Percentiles rank a stretch among this genome's conserved stretches.
These are phyloP conservation scores for Blakeslea trispora DNA, from an alignment of 371 early-diverging fungal genomes.

Conservation along the genomic window DNA sequence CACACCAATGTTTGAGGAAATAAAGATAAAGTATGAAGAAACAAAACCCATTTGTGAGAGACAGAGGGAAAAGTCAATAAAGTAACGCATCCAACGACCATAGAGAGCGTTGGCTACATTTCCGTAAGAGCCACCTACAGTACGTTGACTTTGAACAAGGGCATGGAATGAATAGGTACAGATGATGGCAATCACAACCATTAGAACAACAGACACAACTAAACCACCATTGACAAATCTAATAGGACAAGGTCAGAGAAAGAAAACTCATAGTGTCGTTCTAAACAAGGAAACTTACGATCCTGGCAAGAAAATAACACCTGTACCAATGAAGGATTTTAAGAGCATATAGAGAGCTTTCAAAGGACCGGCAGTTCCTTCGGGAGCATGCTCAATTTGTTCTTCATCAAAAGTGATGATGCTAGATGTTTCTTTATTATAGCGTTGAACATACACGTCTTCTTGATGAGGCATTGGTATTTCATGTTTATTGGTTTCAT, in stretches of 20 bases:
- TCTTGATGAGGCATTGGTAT: background rate
- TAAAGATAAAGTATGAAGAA: slow-evolving; percentile 82
- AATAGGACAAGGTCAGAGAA: background rate
- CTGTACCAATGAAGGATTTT: slow-evolving; percentile 80
- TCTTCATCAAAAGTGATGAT: slow-evolving; percentile 9
- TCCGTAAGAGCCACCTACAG: slow-evolving; percentile 73
- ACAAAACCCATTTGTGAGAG: slow-evolving; percentile 82
- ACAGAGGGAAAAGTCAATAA: slow-evolving; percentile 70
- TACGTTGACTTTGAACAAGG: slow-evolving; percentile 34
- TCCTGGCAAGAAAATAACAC: slow-evolving; percentile 66
- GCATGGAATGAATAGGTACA: slow-evolving; percentile 39
- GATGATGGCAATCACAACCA: slow-evolving; percentile 34
- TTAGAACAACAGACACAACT: slow-evolving; percentile 36
- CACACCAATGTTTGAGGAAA: slow-evolving; percentile 77
- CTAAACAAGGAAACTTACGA: slow-evolving; percentile 47
- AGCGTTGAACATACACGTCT: background rate
- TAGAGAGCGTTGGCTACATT: slow-evolving; percentile 74
- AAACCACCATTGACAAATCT: slow-evolving; percentile 52
- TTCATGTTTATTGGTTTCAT: background rate
- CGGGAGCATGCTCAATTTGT: slow-evolving; percentile 29
- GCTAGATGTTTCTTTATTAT: background rate
- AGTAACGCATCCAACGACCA: slow-evolving; percentile 62
- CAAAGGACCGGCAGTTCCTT: slow-evolving; percentile 55
- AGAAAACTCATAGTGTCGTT: no score
- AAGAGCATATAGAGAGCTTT: slow-evolving; percentile 74